Percentiles rank a stretch among this genome's conserved stretches.
phyloP scores from a whole-genome alignment of 2,329 filamentous ascomycete genomes.

The Aspergillus sp. region DNA sequence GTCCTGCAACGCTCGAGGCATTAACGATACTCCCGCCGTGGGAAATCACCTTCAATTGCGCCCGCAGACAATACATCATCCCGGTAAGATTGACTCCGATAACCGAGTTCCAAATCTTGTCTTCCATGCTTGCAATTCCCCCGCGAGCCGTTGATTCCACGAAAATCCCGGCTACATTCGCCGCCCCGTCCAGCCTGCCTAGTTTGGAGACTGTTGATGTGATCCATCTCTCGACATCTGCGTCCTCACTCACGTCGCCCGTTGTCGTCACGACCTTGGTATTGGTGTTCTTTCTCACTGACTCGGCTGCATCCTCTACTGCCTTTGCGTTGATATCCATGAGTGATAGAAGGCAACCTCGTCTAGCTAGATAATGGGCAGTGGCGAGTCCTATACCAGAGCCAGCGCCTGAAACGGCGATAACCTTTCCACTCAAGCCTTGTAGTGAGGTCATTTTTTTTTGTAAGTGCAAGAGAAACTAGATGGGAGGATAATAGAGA shows the following conservation, averaged over 20 bases:
- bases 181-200: slow-evolving; percentile 1
- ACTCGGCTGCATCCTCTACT: neutral
- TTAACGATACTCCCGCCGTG: slow-evolving; percentile 37
- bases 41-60: slow-evolving; percentile 17
- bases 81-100: slow-evolving; percentile 15
- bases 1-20: neutral
- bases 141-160: neutral
- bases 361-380: neutral
- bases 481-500: no score
- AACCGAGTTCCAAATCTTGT: neutral
- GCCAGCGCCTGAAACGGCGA: neutral
- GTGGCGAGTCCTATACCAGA: neutral
- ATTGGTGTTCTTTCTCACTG: no score
- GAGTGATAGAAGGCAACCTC: neutral
- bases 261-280: neutral
- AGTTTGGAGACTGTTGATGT: neutral
- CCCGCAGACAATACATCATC: slow-evolving; percentile 20
- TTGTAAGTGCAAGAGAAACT: no score
- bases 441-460: no score
- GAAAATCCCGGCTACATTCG: neutral
- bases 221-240: neutral
- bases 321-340: neutral
- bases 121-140: neutral
- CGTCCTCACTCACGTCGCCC: neutral
- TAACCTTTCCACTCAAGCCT: neutral